Evolutionary conservation across 345 rosid species (phyloP), one percentile per base, ranked within the genome.

Genomic region (Rubroshorea leprosula): DNA sequence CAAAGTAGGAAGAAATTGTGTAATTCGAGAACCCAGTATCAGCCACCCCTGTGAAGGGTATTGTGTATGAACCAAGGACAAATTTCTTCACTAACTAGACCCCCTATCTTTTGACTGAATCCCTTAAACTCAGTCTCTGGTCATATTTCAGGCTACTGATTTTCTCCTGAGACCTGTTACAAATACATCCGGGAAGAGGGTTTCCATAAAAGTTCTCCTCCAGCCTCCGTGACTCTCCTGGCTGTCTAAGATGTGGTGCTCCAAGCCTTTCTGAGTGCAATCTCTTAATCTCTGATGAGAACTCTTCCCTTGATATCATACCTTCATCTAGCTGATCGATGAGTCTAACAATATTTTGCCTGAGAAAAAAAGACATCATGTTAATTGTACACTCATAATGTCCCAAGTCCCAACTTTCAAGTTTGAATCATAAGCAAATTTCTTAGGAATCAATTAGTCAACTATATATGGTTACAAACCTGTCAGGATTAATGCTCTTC

Each of bases 141-240:
- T 76, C 69, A n/a, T 62, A 57, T 0, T 72, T 78, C 51, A 54
- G 63, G 23, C 24, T 52, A 8, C 18, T 58, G 19, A 49, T 46
- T 35, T 51, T 61, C 64, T 66, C 73, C 59, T 50, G 73, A 56
- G 76, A 57, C 59, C 57, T 81, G 68, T 71, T 70, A 62, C 96
- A 92, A 59, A 92, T 57, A 68, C 98, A 92, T 10, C 88, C 98
- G 0, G 98, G 96, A 57, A 82, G 67, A 47, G 98, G 96, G 60
- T 92, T 92, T 18, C 96, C 90, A 65, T 81, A 89, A 51, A 92
- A 92, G 54, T 83, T 89, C 78, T 92, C 98, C 76, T 92, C 96
- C 26, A 78, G 60, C 73, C 96, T 76, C 1, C 96, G 95, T 3
- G 82, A 50, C 26, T 78, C 87, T 60, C 90, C 90, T 12, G 62